Conservation (phyloP, 2,329 filamentous ascomycete species). For the Cladosporium oxysporum region DNA sequence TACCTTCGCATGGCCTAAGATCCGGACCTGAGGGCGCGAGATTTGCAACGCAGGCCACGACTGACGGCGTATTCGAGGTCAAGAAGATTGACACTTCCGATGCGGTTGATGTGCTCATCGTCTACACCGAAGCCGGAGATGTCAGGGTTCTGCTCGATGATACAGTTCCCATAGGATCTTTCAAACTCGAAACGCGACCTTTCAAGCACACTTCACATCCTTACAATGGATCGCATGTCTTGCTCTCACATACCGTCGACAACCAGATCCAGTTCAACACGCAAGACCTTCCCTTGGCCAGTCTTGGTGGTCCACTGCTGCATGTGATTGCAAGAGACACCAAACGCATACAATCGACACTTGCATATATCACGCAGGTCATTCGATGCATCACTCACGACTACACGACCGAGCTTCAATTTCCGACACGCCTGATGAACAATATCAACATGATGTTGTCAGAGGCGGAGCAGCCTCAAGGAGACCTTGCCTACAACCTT, state of each 20-base stretch:
- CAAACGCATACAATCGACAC: slow-evolving; percentile 78
- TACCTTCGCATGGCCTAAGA: slow-evolving; percentile 53
- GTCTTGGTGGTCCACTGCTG: slow-evolving; percentile 60
- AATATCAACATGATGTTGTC: slow-evolving; percentile 43
- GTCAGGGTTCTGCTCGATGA: slow-evolving; percentile 34
- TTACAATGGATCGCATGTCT: slow-evolving; percentile 71
- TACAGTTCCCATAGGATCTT: slow-evolving; percentile 33
- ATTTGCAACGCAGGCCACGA: slow-evolving; percentile 31
- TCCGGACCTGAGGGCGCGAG: slow-evolving; percentile 30
- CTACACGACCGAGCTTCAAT: slow-evolving; percentile 78
- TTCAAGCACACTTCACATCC: slow-evolving; percentile 69
- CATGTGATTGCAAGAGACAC: slow-evolving; percentile 84
- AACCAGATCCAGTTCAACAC: slow-evolving; percentile 18
- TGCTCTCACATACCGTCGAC: slow-evolving; percentile 50
- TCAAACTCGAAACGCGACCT: slow-evolving; percentile 23
- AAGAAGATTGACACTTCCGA: slow-evolving; percentile 10
- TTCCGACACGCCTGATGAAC: slow-evolving; percentile 75
- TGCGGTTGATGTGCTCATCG: slow-evolving; percentile 19
- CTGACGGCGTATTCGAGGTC: slow-evolving; percentile 31
- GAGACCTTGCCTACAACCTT: slow-evolving; percentile 71
- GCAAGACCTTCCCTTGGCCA: slow-evolving; percentile 31
- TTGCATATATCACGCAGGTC: slow-evolving; percentile 81
- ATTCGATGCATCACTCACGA: slow-evolving; percentile 77
- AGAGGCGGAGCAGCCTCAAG: slow-evolving; percentile 42
- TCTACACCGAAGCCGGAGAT: slow-evolving; percentile 17